Conservation (phyloP, 306 rosid species). For the Quercus cerris region DNA sequence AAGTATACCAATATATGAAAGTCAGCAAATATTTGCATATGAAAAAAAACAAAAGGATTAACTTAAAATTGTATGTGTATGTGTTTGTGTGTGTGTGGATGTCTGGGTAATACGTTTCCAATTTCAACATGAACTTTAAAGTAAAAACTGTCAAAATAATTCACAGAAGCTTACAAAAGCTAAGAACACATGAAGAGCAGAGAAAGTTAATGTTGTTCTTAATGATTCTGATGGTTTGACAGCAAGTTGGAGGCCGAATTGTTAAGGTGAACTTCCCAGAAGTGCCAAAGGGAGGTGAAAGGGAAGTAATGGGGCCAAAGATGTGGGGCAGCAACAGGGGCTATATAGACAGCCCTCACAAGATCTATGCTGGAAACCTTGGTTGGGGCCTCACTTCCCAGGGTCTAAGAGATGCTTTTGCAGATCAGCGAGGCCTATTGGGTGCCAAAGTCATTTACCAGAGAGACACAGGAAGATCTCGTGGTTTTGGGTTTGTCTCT, state of each 20-base stretch:
- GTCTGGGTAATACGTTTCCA: too few relatives aligned
- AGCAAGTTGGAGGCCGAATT: conserved; percentile 85
- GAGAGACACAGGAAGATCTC: conserved; percentile 68
- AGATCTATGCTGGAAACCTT: conserved; percentile 91
- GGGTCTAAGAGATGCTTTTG: conserved; percentile 77
- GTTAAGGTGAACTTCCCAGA: conserved; percentile 87
- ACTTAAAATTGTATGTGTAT: too few relatives aligned
- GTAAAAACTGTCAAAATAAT: too few relatives aligned
- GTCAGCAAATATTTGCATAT: too few relatives aligned
- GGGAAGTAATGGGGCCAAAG: conserved; percentile 66
- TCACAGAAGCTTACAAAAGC: too few relatives aligned
- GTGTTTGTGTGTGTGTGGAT: too few relatives aligned
- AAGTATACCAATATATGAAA: too few relatives aligned
- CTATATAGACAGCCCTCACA: conserved; percentile 81
- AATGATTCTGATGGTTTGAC: conserved; percentile 30
- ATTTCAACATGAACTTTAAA: too few relatives aligned
- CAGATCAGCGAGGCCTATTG: conserved; percentile 68
- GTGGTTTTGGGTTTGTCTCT: conserved; percentile 87
- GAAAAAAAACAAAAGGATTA: too few relatives aligned
- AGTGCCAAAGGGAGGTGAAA: conserved; percentile 93
- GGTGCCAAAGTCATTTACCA: conserved; percentile 85
- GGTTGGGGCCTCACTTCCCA: conserved; percentile 77
- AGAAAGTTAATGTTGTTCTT: conserved; percentile 9
- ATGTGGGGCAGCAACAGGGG: conserved; percentile 45
- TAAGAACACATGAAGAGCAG: too few relatives aligned